Evolutionary conservation across 2,329 filamentous ascomycete genomes (phyloP).

Genomic region (Parafenestella ontariensis): DNA sequence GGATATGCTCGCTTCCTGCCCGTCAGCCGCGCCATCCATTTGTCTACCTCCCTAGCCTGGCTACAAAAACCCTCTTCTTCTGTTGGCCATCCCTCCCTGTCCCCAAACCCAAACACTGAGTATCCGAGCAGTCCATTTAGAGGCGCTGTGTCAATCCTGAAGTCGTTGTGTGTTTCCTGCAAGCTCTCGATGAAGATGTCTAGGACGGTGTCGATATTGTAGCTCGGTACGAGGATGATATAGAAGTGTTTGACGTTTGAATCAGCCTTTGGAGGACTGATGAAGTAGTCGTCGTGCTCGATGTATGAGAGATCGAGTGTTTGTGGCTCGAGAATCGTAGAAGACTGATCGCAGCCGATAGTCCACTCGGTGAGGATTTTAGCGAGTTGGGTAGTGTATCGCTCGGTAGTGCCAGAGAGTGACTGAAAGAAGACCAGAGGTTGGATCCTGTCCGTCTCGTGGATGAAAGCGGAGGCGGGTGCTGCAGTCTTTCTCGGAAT

Average conservation of each 20-base stretch:
- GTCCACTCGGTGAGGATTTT: constrained; percentile 59
- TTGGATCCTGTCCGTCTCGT: constrained; percentile 63
- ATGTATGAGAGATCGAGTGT: constrained; percentile 81
- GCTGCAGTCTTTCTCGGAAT: constrained; percentile 24
- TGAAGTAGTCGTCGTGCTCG: constrained; percentile 93
- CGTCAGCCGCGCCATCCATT: constrained; percentile 96
- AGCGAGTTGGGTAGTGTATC: constrained; percentile 70
- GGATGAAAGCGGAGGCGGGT: constrained; percentile 31
- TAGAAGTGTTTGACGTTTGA: constrained; percentile 74
- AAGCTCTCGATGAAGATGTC: constrained; percentile 87
- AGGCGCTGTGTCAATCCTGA: constrained; percentile 90
- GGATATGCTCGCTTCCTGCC: constrained; percentile 86
- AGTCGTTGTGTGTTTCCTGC: constrained; percentile 93
- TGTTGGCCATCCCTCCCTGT: constrained; percentile 89
- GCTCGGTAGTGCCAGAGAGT: constrained; percentile 82
- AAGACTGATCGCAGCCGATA: constrained; percentile 42
- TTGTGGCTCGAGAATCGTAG: constrained; percentile 63
- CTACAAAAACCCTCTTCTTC: constrained; percentile 92
- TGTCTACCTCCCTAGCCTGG: constrained; percentile 88
- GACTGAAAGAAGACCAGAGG: constrained; percentile 89
- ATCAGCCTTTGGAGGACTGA: constrained; percentile 71
- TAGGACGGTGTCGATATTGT: constrained; percentile 93
- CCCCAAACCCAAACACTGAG: constrained; percentile 92
- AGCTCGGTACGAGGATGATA: constrained; percentile 83
- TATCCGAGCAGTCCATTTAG: constrained; percentile 81